Evolutionary conservation across 305 asterid species (phyloP), one percentile per base, ranked within the genome.

Genomic region (Fraxinus baroniana): DNA sequence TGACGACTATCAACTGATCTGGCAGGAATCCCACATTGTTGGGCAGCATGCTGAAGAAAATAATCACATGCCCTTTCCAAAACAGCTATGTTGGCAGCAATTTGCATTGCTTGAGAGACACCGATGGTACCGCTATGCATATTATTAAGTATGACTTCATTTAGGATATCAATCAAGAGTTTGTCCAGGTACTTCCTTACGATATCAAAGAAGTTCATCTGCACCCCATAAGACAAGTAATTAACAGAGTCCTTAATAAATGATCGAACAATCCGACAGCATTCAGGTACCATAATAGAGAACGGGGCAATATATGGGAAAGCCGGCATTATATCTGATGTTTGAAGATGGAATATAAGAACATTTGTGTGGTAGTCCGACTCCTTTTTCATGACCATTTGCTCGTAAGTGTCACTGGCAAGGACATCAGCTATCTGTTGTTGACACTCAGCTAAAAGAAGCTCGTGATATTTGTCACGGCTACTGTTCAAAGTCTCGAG

Each of bases 281-380:
- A 92, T 39, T 95, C 98, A 8, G 99, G 98, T 39, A 95, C 97
- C 97, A 92, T 92, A 44, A 92, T 88, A 64, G 98, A 95, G 87
- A 94, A 95, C 2, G 98, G 98, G 49, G 99, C 98, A 44, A 95
- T 93, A 80, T 92, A 95, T 1, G 99, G 99, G 81, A 95, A 95
- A 46, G 99, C 98, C 0, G 99, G 99, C 98, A 95, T 95, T 78
- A 95, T 94, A 79, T 94, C 98, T 2, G 99, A 92, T 76, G 94
- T 90, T 75, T 95, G 99, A 32, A 95, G 93, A 89, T 95, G 99
- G 81, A 95, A 94, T 35, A 92, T 75, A 62, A 95, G 90, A 26
- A 93, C 99, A 83, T 94, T 95, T 46, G 97, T 74, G 83, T 94
- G 99, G 89, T 95, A 95, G n/a, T 95, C 99, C 0, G 97, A 90